Percentiles rank a stretch among this genome's conserved stretches.
Evolutionary conservation across 768 basidiomycete species (phyloP).

Genomic region (Imleria badia): DNA sequence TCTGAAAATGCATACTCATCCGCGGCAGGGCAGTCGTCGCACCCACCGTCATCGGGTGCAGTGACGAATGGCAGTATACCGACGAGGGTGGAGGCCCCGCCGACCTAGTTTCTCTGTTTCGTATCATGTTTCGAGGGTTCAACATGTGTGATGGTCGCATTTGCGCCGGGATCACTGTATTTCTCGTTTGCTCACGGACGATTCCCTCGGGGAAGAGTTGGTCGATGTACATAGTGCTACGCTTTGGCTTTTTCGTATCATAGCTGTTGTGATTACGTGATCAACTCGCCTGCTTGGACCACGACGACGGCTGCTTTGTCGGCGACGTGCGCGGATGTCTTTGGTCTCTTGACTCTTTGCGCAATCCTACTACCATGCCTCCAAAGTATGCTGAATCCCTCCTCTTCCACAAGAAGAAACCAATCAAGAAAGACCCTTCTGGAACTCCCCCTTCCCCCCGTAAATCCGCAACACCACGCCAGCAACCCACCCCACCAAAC

Average conservation of each 20-base stretch:
- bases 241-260: conserved; percentile 5
- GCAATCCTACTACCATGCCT: conserved; percentile 19
- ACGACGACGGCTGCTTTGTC: neutral
- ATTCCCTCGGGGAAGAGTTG: conserved; percentile 18
- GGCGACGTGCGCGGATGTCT: conserved; percentile 5
- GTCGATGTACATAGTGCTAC: conserved; percentile 32
- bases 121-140: conserved; percentile 10
- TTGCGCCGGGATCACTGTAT: conserved; percentile 24
- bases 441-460: conserved; percentile 26
- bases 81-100: conserved; percentile 44
- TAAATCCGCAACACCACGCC: conserved; percentile 40
- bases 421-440: conserved; percentile 30
- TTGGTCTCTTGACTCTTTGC: too few species aligned
- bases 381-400: conserved; percentile 42
- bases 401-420: conserved; percentile 69
- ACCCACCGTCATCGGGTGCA: conserved; percentile 27
- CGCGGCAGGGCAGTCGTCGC: conserved; percentile 34
- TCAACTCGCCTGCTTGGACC: conserved; percentile 8
- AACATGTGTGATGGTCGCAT: conserved; percentile 19
- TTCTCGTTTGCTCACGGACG: conserved; percentile 26
- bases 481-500: conserved; percentile 39
- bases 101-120: conserved; percentile 29
- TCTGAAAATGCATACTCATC: conserved; percentile 59
- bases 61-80: conserved; percentile 42
- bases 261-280: conserved; percentile 27